Percentiles rank a stretch among this genome's conserved stretches.
phyloP scores from a whole-genome alignment of 345 rosid genomes.

The Kernera saxatilis region DNA sequence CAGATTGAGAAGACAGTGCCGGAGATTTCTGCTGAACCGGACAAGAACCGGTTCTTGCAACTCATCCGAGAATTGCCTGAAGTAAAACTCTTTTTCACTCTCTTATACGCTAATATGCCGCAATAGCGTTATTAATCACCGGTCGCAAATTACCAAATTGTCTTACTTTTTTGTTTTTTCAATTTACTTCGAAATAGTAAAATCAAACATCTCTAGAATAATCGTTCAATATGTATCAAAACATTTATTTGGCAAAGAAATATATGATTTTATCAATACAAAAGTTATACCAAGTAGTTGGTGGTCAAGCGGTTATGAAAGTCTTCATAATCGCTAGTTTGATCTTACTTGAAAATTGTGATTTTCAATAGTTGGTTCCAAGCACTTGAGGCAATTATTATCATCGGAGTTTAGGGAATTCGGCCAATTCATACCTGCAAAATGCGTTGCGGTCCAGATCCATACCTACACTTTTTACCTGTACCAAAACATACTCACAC shows the following conservation, averaged over 20 bases:
- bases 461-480: too few species aligned
- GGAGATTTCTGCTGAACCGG: constrained; percentile 48
- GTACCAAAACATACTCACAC: too few species aligned
- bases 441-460: too few species aligned
- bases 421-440: too few species aligned
- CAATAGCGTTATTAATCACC: too few species aligned
- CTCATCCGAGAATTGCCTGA: constrained; percentile 51
- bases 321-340: too few species aligned
- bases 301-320: too few species aligned
- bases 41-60: constrained; percentile 56
- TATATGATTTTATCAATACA: neutral
- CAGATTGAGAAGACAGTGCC: constrained; percentile 59
- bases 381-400: too few species aligned
- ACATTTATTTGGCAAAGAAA: neutral
- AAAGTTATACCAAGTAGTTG: too few species aligned
- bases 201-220: neutral
- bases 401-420: too few species aligned
- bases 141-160: neutral
- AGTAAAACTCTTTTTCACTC: constrained; percentile 78
- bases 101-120: constrained; percentile 68
- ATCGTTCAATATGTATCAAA: constrained; percentile 12
- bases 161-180: neutral
- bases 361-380: too few species aligned
- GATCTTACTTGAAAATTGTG: too few species aligned
- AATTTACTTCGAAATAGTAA: neutral